Percentiles rank a stretch among this genome's conserved stretches.
Conservation (phyloP, 768 basidiomycete species). For the Boletus pseudopeckii region DNA sequence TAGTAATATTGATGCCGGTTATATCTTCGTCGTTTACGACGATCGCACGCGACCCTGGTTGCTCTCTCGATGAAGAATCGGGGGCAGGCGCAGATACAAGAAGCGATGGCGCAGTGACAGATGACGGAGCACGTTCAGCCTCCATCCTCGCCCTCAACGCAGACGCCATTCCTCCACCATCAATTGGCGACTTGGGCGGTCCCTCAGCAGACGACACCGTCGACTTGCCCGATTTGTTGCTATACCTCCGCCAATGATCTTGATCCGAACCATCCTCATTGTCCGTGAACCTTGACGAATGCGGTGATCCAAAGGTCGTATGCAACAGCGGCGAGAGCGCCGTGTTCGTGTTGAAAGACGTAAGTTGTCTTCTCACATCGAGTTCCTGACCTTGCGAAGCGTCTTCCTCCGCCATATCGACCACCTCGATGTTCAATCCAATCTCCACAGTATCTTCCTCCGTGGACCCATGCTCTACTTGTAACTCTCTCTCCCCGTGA, state of each 20-base stretch:
- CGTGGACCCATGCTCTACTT: slow-evolving; percentile 21
- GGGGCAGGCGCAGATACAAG: background rate
- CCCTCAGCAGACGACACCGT: slow-evolving; percentile 14
- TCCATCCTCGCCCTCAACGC: slow-evolving; percentile 17
- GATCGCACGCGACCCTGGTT: slow-evolving; percentile 5
- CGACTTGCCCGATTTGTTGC: slow-evolving; percentile 17
- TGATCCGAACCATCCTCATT: slow-evolving; percentile 28
- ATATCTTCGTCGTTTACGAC: slow-evolving; percentile 18
- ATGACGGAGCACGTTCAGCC: background rate
- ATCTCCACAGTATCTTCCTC: background rate
- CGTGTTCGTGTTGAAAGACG: slow-evolving; percentile 3
- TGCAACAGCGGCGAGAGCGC: slow-evolving; percentile 38
- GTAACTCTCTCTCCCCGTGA: slow-evolving; percentile 17
- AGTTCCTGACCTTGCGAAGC: slow-evolving; percentile 11
- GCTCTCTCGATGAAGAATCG: background rate
- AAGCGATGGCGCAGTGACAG: background rate
- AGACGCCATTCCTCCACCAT: slow-evolving; percentile 19
- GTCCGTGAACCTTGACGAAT: slow-evolving; percentile 31
- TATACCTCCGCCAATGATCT: slow-evolving; percentile 15
- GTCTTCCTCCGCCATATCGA: slow-evolving; percentile 11
- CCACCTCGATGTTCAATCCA: slow-evolving; percentile 13
- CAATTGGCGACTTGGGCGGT: slow-evolving; percentile 6
- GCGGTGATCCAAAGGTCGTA: slow-evolving; percentile 41
- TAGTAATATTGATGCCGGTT: slow-evolving; percentile 5
- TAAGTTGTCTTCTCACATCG: background rate